Evolutionary conservation across 31 red algal species (phyloP).

Genomic region (Asparagopsis taxiformis): DNA sequence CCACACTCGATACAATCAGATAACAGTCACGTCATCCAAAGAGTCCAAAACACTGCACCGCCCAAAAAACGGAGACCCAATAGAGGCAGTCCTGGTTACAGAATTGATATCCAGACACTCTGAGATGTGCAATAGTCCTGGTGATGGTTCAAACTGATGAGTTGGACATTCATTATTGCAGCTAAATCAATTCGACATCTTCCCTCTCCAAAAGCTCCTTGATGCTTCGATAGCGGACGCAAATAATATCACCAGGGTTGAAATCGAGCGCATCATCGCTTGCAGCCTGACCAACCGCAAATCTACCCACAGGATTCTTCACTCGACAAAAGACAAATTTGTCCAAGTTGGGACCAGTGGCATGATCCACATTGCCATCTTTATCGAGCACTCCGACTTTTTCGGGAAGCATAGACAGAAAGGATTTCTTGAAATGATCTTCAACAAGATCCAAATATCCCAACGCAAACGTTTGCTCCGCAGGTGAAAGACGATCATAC

Average conservation of each 20-base stretch:
- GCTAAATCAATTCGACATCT: conserved; percentile 48
- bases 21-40: conserved; percentile 14
- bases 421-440: conserved; percentile 71
- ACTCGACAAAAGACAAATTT: conserved; percentile 78
- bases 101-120: not conserved
- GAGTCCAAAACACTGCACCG: not conserved
- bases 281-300: conserved; percentile 44
- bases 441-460: conserved; percentile 62
- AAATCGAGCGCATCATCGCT: conserved; percentile 45
- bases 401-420: conserved; percentile 61
- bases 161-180: not conserved
- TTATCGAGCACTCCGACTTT: conserved; percentile 63
- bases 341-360: conserved; percentile 52
- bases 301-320: conserved; percentile 37
- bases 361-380: conserved; percentile 56
- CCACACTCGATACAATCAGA: conserved; percentile 60
- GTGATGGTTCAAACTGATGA: not conserved
- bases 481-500: conserved; percentile 33
- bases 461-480: conserved; percentile 41
- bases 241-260: conserved; percentile 51
- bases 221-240: conserved; percentile 54
- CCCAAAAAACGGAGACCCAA: not conserved
- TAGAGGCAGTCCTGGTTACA: conserved; percentile 20
- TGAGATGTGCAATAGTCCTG: not conserved
- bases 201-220: conserved; percentile 30